Conservation (phyloP, 257 asterid species). For the Nicotiana sylvestris region DNA sequence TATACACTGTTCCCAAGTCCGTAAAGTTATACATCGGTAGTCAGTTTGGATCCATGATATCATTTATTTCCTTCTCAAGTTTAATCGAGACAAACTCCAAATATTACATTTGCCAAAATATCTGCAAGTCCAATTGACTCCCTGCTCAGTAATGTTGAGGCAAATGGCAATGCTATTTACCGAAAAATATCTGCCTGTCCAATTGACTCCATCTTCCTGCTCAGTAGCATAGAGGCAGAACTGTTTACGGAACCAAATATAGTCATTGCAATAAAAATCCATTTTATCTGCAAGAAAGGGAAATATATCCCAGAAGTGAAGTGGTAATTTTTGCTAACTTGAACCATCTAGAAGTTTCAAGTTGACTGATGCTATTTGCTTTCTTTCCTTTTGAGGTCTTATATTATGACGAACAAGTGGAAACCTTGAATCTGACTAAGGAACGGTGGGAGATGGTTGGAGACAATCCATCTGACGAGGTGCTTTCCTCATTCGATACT, state of each 20-base stretch:
- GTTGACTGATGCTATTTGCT: slow-evolving; percentile 4
- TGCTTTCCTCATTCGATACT: slow-evolving; percentile 8
- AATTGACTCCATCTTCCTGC: not conserved
- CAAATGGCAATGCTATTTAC: not conserved
- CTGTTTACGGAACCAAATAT: not conserved
- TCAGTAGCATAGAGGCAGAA: not conserved
- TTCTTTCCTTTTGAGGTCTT: slow-evolving; percentile 28
- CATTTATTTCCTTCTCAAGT: not conserved
- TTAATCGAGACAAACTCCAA: not conserved
- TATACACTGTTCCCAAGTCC: not conserved
- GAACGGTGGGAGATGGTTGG: slow-evolving; percentile 32
- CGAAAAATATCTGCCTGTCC: no score
- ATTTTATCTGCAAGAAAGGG: not conserved
- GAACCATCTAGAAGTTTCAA: not conserved
- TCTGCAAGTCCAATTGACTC: not conserved
- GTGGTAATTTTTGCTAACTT: not conserved
- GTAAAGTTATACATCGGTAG: not conserved
- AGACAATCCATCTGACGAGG: slow-evolving; percentile 10
- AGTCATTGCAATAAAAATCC: not conserved
- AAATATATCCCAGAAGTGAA: not conserved
- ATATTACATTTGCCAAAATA: not conserved
- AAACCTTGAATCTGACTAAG: slow-evolving; percentile 34
- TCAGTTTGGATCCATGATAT: not conserved
- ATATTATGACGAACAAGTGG: slow-evolving; percentile 37
- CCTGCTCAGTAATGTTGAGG: slow-evolving; percentile 1